Evolutionary conservation across 225 moss, liverwort and hornwort genomes (phyloP).

Genomic region (Ulota crispa): DNA sequence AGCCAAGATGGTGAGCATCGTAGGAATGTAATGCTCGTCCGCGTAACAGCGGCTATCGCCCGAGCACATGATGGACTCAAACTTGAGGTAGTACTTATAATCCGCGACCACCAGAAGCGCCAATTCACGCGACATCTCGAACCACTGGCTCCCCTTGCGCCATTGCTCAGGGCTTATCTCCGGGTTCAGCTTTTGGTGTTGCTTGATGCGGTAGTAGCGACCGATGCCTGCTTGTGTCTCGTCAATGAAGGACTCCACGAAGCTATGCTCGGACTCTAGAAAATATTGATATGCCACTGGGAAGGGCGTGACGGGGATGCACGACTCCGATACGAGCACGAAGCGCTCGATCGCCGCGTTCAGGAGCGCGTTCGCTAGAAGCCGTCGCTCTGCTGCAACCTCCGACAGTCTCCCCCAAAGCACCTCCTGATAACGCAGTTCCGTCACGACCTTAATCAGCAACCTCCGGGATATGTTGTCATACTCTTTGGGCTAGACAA

Average conservation of each 20-base stretch:
- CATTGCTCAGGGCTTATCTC: constrained; percentile 38
- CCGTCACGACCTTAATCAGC: not conserved
- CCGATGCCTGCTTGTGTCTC: constrained; percentile 29
- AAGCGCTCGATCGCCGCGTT: constrained; percentile 45
- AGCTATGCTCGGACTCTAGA: constrained; percentile 47
- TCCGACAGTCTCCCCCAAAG: constrained; percentile 37
- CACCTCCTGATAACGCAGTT: constrained; percentile 32
- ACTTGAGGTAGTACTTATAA: constrained; percentile 44
- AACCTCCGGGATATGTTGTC: not conserved
- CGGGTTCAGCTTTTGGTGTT: constrained; percentile 29
- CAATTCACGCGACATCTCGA: constrained; percentile 45
- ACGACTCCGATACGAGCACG: constrained; percentile 51
- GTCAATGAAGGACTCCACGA: constrained; percentile 18
- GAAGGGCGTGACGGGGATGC: constrained; percentile 45
- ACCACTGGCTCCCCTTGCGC: constrained; percentile 65
- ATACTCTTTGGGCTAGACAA: not conserved
- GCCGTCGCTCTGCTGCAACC: constrained; percentile 42
- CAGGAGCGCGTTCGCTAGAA: constrained; percentile 51
- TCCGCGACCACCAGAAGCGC: constrained; percentile 40
- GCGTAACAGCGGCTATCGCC: constrained; percentile 27
- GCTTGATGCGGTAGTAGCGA: constrained; percentile 44
- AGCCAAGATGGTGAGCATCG: constrained; percentile 44
- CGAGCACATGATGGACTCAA: constrained; percentile 26
- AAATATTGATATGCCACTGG: constrained; percentile 43
- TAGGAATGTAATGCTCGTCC: constrained; percentile 55